Evolutionary conservation across 2,329 filamentous ascomycete species (phyloP), one percentile per base, ranked within the genome.

Genomic region (Cladosporium velox): DNA sequence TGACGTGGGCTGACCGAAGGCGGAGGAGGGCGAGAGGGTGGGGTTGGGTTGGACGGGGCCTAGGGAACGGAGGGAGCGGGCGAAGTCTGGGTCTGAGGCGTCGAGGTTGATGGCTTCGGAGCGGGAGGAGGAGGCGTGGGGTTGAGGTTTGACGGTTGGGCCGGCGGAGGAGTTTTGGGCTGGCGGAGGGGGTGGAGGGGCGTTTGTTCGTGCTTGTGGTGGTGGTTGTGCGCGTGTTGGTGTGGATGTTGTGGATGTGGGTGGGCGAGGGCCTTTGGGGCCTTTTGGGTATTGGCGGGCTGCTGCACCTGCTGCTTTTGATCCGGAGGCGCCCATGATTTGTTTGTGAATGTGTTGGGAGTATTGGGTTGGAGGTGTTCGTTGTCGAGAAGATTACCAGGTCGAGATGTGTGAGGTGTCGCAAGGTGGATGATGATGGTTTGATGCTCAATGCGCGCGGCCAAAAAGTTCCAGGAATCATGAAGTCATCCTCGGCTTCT

Each of bases 31-130:
- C 12, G 85, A 87, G 68, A 83, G 79, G 30, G 85, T 86, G 2
- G 85, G 85, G 67, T 83, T 84, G 34, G 85, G 85, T 64, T 82
- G 83, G 8, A 88, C 86, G 64, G 85, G 83, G 65, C 86, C 87
- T 66, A 89, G 79, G 55, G 78, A 80, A 72, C 88, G 90, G 68
- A 98, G 91, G 70, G 93, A 96, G 75, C 87, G 89, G 83, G 93
- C 91, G 86, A 84, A 94, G 73, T 85, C 81, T 1, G 86, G 86
- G 73, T 89, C 87, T 66, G 82, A 83, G 65, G 82, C 86, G 73
- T 89, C 87, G 72, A 86, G 81, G 70, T 88, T 84, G 68, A 88
- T 84, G 59, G 83, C 85, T 74, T 80, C 76, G 59, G 78, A 77
- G 64, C 78, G 77, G 3, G 72, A 71, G 38, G 70, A 72, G 59